Conservation (phyloP, 495 filamentous ascomycete species). For the Tuber indicum region DNA sequence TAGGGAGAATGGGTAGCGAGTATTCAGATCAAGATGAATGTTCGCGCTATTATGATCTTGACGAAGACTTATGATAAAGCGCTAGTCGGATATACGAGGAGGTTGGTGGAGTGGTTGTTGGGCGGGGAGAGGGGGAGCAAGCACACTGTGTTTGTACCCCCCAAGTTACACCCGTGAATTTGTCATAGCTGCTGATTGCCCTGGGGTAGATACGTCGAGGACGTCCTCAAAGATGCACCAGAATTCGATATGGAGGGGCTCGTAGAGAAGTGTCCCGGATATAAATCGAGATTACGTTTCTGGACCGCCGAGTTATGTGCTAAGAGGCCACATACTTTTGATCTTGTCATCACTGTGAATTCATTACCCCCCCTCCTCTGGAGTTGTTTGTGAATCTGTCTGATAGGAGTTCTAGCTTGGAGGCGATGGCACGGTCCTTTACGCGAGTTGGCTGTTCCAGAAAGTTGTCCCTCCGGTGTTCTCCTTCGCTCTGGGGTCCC, state of each 20-base stretch:
- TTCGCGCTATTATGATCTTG: slow-evolving; percentile 88
- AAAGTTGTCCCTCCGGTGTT: slow-evolving; percentile 83
- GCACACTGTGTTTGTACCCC: slow-evolving; percentile 23
- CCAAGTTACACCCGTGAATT: background rate
- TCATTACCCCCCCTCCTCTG: background rate
- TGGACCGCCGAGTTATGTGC: slow-evolving; percentile 95
- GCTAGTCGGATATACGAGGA: slow-evolving; percentile 75
- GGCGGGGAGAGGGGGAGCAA: slow-evolving; percentile 49
- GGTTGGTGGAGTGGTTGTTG: slow-evolving; percentile 79
- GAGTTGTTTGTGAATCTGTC: background rate
- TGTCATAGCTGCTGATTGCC: slow-evolving; percentile 60
- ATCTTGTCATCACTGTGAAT: slow-evolving; percentile 67
- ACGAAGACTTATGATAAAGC: slow-evolving; percentile 93
- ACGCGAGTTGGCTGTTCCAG: slow-evolving; percentile 91
- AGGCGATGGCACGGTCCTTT: slow-evolving; percentile 86
- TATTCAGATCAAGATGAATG: slow-evolving; percentile 64
- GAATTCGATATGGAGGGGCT: slow-evolving; percentile 76
- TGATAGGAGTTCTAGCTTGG: slow-evolving; percentile 51
- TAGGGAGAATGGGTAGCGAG: slow-evolving; percentile 13
- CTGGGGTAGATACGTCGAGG: slow-evolving; percentile 93
- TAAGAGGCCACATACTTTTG: slow-evolving; percentile 80
- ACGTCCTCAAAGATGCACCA: slow-evolving; percentile 75
- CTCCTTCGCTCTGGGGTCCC: slow-evolving; percentile 78
- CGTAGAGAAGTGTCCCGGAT: slow-evolving; percentile 59
- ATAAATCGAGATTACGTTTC: slow-evolving; percentile 20